Percentiles rank a stretch among this genome's conserved stretches.
These are phyloP conservation scores for Suillus discolor DNA, from an alignment of 768 basidiomycete species.

Conservation along the genomic window DNA sequence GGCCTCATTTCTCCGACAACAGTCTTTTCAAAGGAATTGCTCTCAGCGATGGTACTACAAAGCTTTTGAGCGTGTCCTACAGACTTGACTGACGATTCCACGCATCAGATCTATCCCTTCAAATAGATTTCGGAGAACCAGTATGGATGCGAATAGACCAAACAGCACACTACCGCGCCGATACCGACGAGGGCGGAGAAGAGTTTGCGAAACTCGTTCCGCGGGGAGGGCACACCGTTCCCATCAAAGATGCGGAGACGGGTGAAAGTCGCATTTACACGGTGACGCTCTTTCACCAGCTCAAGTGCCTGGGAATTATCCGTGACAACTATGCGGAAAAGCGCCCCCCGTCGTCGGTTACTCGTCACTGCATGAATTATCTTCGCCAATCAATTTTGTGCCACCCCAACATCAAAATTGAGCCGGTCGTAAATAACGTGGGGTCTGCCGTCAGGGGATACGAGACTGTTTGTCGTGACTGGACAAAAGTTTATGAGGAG, in stretches of 20 bases:
- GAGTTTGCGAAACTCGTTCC: constrained; percentile 36
- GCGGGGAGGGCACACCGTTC: constrained; percentile 31
- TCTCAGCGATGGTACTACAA: neutral
- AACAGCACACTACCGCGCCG: constrained; percentile 23
- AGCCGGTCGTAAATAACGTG: constrained; percentile 18
- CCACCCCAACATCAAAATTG: constrained; percentile 29
- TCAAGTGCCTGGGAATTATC: constrained; percentile 41
- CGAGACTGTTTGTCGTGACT: constrained; percentile 29
- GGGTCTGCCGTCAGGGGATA: constrained; percentile 17
- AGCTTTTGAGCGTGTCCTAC: neutral
- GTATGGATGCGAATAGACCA: constrained; percentile 28
- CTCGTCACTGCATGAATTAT: constrained; percentile 39
- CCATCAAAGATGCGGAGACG: constrained; percentile 19
- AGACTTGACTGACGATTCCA: neutral
- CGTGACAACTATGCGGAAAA: constrained; percentile 23
- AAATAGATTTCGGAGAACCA: constrained; percentile 14
- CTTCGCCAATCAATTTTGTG: constrained; percentile 36
- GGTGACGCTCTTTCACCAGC: constrained; percentile 42
- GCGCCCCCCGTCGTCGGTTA: constrained; percentile 11
- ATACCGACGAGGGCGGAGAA: constrained; percentile 14
- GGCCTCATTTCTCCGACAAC: neutral
- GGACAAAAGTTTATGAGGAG: constrained; percentile 28
- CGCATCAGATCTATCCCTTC: constrained; percentile 11
- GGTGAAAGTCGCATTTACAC: constrained; percentile 29
- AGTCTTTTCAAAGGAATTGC: neutral